Percentiles rank a stretch among this genome's conserved stretches.
These are phyloP conservation scores for Epichloe brachyelytri DNA, from an alignment of 2,329 filamentous ascomycete species.

Conservation along the genomic window DNA sequence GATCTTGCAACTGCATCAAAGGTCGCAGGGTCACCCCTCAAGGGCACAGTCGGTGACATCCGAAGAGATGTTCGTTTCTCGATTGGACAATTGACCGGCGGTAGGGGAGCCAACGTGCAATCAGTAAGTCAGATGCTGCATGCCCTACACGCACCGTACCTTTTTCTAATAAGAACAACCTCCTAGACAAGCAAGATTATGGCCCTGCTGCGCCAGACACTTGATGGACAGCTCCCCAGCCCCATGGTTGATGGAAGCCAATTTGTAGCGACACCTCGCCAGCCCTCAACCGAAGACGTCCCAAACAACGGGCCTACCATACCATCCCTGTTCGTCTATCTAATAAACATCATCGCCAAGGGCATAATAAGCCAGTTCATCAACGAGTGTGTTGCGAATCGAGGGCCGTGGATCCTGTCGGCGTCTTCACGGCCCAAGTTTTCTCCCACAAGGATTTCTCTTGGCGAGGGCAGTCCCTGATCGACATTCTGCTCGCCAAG, in stretches of 20 bases:
- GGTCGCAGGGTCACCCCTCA: constrained; percentile 33
- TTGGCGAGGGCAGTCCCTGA: constrained; percentile 54
- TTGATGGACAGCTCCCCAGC: constrained; percentile 38
- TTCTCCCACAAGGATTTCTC: constrained; percentile 57
- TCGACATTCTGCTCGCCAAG: constrained; percentile 79
- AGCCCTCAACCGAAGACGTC: constrained; percentile 32
- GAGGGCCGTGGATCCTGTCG: constrained; percentile 61
- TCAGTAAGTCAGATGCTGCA: constrained; percentile 20
- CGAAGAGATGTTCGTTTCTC: constrained; percentile 57
- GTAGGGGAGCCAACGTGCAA: constrained; percentile 44
- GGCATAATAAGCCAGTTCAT: constrained; percentile 57
- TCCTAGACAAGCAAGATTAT: constrained; percentile 24
- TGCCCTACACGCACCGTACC: not conserved
- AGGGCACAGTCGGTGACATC: constrained; percentile 56
- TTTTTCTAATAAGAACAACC: not conserved
- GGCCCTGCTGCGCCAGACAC: constrained; percentile 35
- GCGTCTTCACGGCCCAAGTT: constrained; percentile 61
- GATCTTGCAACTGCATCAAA: constrained; percentile 45
- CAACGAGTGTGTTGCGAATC: constrained; percentile 50
- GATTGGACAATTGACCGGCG: constrained; percentile 60
- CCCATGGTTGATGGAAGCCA: constrained; percentile 39
- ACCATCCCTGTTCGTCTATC: constrained; percentile 57
- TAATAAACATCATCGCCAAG: constrained; percentile 67
- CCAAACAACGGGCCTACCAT: constrained; percentile 39
- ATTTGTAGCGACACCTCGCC: constrained; percentile 35